phyloP scores from a whole-genome alignment of 345 rosid genomes.

The Eucalyptus curtisii region DNA sequence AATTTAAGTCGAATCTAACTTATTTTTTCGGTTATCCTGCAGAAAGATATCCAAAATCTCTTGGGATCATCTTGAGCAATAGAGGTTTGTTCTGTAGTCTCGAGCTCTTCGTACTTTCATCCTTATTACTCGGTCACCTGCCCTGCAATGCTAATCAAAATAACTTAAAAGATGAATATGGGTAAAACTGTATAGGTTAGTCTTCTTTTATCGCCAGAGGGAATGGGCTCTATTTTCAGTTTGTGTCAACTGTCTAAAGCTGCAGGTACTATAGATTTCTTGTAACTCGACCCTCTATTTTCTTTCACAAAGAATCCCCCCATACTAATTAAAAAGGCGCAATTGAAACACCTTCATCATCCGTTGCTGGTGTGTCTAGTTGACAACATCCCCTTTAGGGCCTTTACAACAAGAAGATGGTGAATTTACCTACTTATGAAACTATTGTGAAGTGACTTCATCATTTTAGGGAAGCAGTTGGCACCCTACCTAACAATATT shows the following conservation, averaged over 20 bases:
- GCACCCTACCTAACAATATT: not conserved
- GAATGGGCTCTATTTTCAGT: not conserved
- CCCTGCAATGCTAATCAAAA: not conserved
- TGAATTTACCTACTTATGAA: not conserved
- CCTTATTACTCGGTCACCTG: not conserved
- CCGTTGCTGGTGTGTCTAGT: not conserved
- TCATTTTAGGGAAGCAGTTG: not conserved
- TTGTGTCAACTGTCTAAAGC: not conserved
- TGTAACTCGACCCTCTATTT: not conserved
- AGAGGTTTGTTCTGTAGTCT: not conserved
- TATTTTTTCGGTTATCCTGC: not conserved
- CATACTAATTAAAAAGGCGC: not conserved
- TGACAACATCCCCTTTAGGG: not conserved
- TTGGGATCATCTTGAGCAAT: not conserved
- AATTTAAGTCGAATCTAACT: not conserved
- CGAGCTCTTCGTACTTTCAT: not conserved
- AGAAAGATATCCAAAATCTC: not conserved
- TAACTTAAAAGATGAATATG: not conserved
- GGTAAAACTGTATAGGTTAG: not conserved
- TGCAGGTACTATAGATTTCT: not conserved
- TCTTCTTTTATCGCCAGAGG: not conserved
- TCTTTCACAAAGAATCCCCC: not conserved
- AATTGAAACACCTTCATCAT: not conserved
- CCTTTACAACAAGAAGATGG: not conserved
- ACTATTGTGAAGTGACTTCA: not conserved